Conservation (phyloP, 2,329 filamentous ascomycete genomes). For the Sphaerulina vaccinii region DNA sequence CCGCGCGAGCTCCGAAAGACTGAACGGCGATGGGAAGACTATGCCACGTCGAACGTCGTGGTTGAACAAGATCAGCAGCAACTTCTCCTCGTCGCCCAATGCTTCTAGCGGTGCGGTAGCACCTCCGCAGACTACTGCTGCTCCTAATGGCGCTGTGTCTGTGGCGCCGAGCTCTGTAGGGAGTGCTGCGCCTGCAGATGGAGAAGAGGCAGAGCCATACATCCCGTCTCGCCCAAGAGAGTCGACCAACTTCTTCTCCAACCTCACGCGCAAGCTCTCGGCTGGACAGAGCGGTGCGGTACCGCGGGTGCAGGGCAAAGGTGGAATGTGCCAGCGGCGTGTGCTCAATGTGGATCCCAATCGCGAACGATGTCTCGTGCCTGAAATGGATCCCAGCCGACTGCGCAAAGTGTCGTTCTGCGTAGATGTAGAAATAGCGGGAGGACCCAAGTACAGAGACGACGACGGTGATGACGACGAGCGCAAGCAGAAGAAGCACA, state of each 20-base stretch:
- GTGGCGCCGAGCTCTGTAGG: neutral
- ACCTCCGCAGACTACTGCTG: neutral
- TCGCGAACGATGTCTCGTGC: conserved; percentile 74
- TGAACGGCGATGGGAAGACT: conserved; percentile 25
- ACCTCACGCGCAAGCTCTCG: conserved; percentile 78
- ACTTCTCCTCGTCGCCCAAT: conserved; percentile 62
- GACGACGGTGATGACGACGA: conserved; percentile 61
- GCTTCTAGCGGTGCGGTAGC: neutral
- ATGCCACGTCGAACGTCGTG: conserved; percentile 69
- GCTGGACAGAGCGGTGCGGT: conserved; percentile 53
- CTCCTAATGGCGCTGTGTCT: neutral
- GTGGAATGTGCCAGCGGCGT: conserved; percentile 74
- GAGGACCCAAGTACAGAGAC: conserved; percentile 69
- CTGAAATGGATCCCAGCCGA: conserved; percentile 76
- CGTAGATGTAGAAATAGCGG: conserved; percentile 95
- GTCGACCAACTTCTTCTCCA: conserved; percentile 71
- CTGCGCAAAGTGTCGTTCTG: conserved; percentile 88
- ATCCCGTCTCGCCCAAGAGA: conserved; percentile 71
- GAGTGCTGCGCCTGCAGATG: conserved; percentile 13
- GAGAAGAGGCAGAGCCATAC: conserved; percentile 56
- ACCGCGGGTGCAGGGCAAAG: conserved; percentile 54
- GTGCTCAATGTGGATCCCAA: conserved; percentile 82
- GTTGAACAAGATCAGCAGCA: conserved; percentile 90
- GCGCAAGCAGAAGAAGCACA: conserved; percentile 59
- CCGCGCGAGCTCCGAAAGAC: conserved; percentile 43